Conservation (phyloP, 1,284 basidiomycete species). For the Trametes pubescens region DNA sequence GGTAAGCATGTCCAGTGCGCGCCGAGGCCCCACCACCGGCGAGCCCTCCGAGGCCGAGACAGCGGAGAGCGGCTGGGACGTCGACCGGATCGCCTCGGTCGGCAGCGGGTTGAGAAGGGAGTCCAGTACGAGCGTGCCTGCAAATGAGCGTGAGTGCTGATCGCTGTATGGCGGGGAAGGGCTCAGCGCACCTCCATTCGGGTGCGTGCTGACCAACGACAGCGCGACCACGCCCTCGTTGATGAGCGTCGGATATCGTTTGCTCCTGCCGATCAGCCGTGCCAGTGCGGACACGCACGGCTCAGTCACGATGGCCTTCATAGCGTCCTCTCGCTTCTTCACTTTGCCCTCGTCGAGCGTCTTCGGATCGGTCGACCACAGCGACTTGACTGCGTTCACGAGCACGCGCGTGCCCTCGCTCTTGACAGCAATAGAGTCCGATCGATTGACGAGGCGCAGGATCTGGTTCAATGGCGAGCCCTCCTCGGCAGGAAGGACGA, state of each 20-base stretch:
- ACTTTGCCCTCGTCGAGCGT: slow-evolving; percentile 46
- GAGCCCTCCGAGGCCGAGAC: slow-evolving; percentile 45
- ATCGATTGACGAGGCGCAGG: slow-evolving; percentile 77
- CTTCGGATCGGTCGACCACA: slow-evolving; percentile 63
- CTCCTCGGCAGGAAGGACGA: slow-evolving; percentile 54
- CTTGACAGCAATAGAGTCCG: slow-evolving; percentile 84
- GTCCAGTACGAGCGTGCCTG: slow-evolving; percentile 69
- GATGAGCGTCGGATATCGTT: slow-evolving; percentile 84
- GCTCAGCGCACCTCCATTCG: slow-evolving; percentile 61
- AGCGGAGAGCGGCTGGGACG: slow-evolving; percentile 51
- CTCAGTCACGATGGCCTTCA: slow-evolving; percentile 58
- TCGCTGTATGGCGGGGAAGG: slow-evolving; percentile 13
- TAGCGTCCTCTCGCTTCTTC: slow-evolving; percentile 61
- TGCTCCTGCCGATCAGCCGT: slow-evolving; percentile 78
- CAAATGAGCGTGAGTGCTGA: slow-evolving; percentile 21
- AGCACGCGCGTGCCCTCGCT: slow-evolving; percentile 91
- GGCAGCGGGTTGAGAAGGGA: slow-evolving; percentile 61
- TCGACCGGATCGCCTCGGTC: slow-evolving; percentile 48
- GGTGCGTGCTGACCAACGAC: slow-evolving; percentile 75
- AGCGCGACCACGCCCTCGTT: slow-evolving; percentile 92
- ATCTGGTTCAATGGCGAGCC: slow-evolving; percentile 70
- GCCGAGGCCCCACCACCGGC: slow-evolving; percentile 52
- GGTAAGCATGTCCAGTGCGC: slow-evolving; percentile 71
- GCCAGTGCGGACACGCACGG: slow-evolving; percentile 70
- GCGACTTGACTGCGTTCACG: slow-evolving; percentile 81